Conservation (phyloP, 2,329 filamentous ascomycete species). For the Fusarium vanettenii region DNA sequence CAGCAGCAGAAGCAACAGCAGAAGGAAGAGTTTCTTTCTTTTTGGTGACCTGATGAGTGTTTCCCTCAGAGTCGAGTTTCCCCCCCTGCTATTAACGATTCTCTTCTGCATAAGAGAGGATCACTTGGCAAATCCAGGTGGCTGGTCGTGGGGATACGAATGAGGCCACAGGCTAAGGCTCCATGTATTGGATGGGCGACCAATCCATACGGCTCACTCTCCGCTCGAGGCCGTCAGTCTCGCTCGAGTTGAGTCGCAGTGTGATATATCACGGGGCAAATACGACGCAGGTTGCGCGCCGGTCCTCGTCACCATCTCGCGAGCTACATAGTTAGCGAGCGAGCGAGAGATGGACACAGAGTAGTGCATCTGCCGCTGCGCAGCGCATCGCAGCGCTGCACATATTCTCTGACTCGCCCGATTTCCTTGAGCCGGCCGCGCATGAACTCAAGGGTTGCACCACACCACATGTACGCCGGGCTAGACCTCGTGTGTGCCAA, state of each 20-base stretch:
- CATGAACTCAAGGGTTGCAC: slow-evolving; percentile 37
- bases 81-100: slow-evolving; percentile 14
- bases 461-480: slow-evolving; percentile 25
- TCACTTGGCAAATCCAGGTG: slow-evolving; percentile 13
- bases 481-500: slow-evolving; percentile 15
- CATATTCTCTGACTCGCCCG: slow-evolving; percentile 16
- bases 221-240: neutral
- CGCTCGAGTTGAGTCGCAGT: slow-evolving; percentile 14
- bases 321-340: neutral
- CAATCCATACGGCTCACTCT: neutral
- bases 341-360: neutral
- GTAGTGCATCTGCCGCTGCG: slow-evolving; percentile 15
- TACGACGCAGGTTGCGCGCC: slow-evolving; percentile 4
- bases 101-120: slow-evolving; percentile 32
- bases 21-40: neutral
- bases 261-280: slow-evolving; percentile 15
- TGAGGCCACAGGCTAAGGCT: neutral
- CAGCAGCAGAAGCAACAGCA: neutral
- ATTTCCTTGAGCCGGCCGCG: slow-evolving; percentile 17
- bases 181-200: neutral
- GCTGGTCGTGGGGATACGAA: slow-evolving; percentile 28
- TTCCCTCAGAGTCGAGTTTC: neutral
- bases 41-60: neutral
- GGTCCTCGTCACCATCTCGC: neutral
- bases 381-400: neutral